Base-by-base conservation (phyloP, 176 grass and related monocot genomes). In the Cenchrus americanus region DNA sequence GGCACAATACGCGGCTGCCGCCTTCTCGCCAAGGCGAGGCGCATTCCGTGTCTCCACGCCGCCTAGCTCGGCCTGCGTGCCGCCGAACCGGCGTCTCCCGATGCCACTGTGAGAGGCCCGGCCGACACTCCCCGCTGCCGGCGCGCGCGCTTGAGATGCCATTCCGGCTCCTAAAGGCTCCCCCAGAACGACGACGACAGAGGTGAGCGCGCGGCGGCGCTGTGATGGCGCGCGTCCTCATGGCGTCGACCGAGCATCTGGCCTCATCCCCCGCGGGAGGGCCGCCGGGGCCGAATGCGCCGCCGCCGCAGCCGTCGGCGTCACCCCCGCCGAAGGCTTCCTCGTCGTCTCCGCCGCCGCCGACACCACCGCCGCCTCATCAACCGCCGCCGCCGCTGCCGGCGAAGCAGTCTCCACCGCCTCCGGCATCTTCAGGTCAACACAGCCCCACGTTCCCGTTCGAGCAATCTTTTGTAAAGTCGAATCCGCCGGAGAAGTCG, bases 201-300 rank as follows among this genome's bases (percentile, higher is more conserved):
- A 14, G 67, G 14, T 52, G 61, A 75, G 69, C 69, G 75, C 75
- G 75, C 80, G 80, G 75, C 84, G 80, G 84, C 84, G 18, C 23
- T 27, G 6, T 10, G 30, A 80, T 69, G 84, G 68, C 84, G 80
- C 80, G 84, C 89, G 75, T 83, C 43, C 75, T 87, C 62, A 79
- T 86, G 88, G 84, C 69, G 61, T 90, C 51, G 10, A 15, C 2
- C 51, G 61, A 80, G 10, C 51, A 44, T 19, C 51, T 52, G 74
- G 88, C 88, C 18, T 21, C 43, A 2, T 70, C 80, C 13, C 88
- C 84, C 0, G 32, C 23, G 13, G 78, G 5, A 6, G 83, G 59
- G 7, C 90, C 74, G 4, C 86, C 90, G 1, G 77, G 10, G 13
- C 73, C 73, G 6, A 40, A 26, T 7, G 57, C 53, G 1, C 44